Percentiles rank a stretch among this genome's conserved stretches.
Conservation (phyloP, 2,329 filamentous ascomycete species). For the Alternaria viburni region DNA sequence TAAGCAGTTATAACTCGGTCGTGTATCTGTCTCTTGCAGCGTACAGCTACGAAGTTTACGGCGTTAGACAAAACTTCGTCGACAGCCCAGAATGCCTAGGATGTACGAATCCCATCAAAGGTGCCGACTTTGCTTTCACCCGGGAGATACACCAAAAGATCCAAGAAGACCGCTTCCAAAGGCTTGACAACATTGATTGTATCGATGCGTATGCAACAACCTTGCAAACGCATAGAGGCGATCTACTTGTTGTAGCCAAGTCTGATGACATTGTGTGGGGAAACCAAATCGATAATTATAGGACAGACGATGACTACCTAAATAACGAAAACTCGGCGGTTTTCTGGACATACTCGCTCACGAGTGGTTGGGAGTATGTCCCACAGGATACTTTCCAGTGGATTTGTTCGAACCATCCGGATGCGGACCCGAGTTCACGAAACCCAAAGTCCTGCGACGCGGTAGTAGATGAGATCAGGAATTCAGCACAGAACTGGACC, state of each 20-base stretch:
- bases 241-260: slow-evolving; percentile 17
- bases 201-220: slow-evolving; percentile 20
- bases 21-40: slow-evolving; percentile 26
- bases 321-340: not conserved
- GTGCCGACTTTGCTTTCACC: not conserved
- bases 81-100: not conserved
- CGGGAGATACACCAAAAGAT: not conserved
- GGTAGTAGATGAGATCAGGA: not conserved
- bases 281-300: not conserved
- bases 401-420: not conserved
- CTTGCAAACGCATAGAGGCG: slow-evolving; percentile 14
- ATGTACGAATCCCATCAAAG: not conserved
- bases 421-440: too few species aligned
- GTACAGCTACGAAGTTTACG: slow-evolving; percentile 20
- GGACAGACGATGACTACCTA: not conserved
- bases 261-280: not conserved
- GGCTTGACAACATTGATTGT: slow-evolving; percentile 12
- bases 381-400: not conserved
- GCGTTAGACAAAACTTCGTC: slow-evolving; percentile 3
- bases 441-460: not conserved
- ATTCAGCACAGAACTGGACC: slow-evolving; percentile 15
- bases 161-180: not conserved
- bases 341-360: not conserved
- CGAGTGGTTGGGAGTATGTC: not conserved
- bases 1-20: slow-evolving; percentile 31